Conservation (phyloP, 768 basidiomycete genomes). For the Lentinula boryana region DNA sequence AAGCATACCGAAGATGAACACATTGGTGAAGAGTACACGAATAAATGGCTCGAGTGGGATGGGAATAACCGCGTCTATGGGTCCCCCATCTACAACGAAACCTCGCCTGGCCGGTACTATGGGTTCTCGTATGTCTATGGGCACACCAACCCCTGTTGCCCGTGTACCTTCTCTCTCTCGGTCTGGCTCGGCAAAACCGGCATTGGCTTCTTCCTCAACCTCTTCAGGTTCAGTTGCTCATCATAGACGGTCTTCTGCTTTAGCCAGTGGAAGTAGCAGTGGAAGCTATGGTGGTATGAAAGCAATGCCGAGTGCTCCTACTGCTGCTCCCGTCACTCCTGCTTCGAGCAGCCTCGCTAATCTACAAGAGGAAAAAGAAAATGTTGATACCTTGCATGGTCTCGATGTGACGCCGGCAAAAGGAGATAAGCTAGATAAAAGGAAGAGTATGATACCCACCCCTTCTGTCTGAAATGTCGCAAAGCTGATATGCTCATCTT, state of each 20-base stretch:
- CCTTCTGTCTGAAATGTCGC: conserved; percentile 16
- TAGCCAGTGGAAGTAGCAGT: background rate
- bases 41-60: conserved; percentile 25
- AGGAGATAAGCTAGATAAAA: conserved; percentile 14
- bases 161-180: conserved; percentile 29
- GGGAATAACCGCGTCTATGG: background rate
- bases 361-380: conserved; percentile 54
- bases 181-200: conserved; percentile 26
- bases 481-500: background rate
- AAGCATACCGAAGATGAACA: conserved; percentile 23
- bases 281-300: background rate
- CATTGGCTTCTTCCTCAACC: conserved; percentile 15
- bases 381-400: conserved; percentile 25
- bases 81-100: conserved; percentile 15
- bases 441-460: conserved; percentile 27
- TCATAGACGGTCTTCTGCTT: conserved; percentile 2
- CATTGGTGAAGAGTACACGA: conserved; percentile 48
- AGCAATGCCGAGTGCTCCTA: conserved; percentile 21
- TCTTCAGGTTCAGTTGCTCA: conserved; percentile 19
- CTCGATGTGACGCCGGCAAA: conserved; percentile 3
- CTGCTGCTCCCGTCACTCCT: conserved; percentile 13
- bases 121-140: conserved; percentile 40
- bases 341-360: conserved; percentile 24
- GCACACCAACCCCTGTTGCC: conserved; percentile 33
- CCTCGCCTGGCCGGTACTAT: conserved; percentile 34